Percentiles rank a stretch among this genome's conserved stretches.
These are phyloP conservation scores for Porphyrellus cyaneotinctus DNA, from an alignment of 768 basidiomycete species.

Conservation along the genomic window DNA sequence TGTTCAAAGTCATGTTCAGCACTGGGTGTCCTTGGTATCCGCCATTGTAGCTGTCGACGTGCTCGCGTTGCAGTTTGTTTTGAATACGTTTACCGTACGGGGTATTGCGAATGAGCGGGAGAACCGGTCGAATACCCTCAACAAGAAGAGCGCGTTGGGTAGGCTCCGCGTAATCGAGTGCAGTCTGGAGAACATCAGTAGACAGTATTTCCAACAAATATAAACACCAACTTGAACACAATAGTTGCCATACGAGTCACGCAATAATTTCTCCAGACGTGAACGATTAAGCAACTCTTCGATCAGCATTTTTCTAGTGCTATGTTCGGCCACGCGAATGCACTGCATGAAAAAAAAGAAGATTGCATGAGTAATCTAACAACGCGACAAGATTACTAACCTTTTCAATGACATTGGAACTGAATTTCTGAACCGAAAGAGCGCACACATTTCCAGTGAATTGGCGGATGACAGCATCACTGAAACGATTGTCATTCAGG, in stretches of 20 bases:
- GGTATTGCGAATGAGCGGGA: slow-evolving; percentile 97
- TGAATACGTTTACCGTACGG: slow-evolving; percentile 99
- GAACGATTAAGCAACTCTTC: slow-evolving; percentile 93
- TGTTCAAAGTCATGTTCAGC: slow-evolving; percentile 51
- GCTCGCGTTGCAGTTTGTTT: slow-evolving; percentile 95
- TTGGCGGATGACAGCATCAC: slow-evolving; percentile 94
- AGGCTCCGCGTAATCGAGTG: slow-evolving; percentile 97
- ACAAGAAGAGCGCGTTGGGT: slow-evolving; percentile 87
- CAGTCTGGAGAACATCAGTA: slow-evolving; percentile 58
- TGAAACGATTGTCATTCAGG: slow-evolving; percentile 97
- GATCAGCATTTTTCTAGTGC: slow-evolving; percentile 89
- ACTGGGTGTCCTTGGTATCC: slow-evolving; percentile 62
- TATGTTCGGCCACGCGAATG: slow-evolving; percentile 94
- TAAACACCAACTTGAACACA: slow-evolving; percentile 70
- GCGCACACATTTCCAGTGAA: slow-evolving; percentile 98
- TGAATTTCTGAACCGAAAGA: slow-evolving; percentile 98
- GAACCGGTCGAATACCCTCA: slow-evolving; percentile 96
- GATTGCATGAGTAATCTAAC: not conserved
- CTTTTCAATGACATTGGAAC: slow-evolving; percentile 98
- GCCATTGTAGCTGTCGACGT: slow-evolving; percentile 61
- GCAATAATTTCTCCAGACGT: slow-evolving; percentile 89
- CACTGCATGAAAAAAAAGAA: slow-evolving; percentile 38
- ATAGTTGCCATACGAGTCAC: slow-evolving; percentile 96
- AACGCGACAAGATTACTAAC: slow-evolving; percentile 33
- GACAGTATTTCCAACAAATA: not conserved